Percentiles rank a stretch among this genome's conserved stretches.
phyloP scores from a whole-genome alignment of 1,139 yeast species.

The Kazachstania sp. region DNA sequence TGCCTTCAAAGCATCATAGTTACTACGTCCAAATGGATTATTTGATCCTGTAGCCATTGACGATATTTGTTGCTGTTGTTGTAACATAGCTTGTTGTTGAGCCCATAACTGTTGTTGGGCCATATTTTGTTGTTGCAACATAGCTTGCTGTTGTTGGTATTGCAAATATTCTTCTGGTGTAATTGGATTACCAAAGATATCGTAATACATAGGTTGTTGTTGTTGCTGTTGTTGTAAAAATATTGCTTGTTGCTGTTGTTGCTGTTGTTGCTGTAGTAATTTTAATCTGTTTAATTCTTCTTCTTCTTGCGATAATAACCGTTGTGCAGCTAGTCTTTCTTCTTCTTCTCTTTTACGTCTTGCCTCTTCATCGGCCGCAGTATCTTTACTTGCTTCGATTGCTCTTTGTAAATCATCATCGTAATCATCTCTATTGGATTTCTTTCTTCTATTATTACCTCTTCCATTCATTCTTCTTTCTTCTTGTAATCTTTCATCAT shows the following conservation, averaged over 20 bases:
- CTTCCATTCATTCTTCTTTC: slow-evolving; percentile 48
- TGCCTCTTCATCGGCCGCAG: slow-evolving; percentile 80
- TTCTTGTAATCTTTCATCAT: slow-evolving; percentile 71
- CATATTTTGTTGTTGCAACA: slow-evolving; percentile 32
- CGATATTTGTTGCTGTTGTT: slow-evolving; percentile 7
- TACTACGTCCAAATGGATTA: slow-evolving; percentile 73
- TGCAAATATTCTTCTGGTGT: slow-evolving; percentile 35
- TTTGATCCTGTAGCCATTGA: slow-evolving; percentile 47
- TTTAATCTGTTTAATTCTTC: slow-evolving; percentile 54
- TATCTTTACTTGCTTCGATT: slow-evolving; percentile 66
- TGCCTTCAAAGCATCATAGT: not conserved
- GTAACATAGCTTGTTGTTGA: slow-evolving; percentile 35
- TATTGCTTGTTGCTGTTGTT: slow-evolving; percentile 30
- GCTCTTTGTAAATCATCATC: slow-evolving; percentile 84
- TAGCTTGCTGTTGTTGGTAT: slow-evolving; percentile 32
- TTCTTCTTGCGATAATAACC: slow-evolving; percentile 81
- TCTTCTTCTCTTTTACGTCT: slow-evolving; percentile 43
- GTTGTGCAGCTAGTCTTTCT: slow-evolving; percentile 72
- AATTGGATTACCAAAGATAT: slow-evolving; percentile 76
- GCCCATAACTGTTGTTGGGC: slow-evolving; percentile 21
- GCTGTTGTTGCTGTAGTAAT: slow-evolving; percentile 44
- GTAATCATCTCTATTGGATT: slow-evolving; percentile 30
- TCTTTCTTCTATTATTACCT: slow-evolving; percentile 20
- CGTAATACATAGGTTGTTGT: slow-evolving; percentile 39
- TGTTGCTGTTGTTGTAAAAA: slow-evolving; percentile 30